Evolutionary conservation across 306 rosid genomes (phyloP).

Genomic region (Rosa rugosa): DNA sequence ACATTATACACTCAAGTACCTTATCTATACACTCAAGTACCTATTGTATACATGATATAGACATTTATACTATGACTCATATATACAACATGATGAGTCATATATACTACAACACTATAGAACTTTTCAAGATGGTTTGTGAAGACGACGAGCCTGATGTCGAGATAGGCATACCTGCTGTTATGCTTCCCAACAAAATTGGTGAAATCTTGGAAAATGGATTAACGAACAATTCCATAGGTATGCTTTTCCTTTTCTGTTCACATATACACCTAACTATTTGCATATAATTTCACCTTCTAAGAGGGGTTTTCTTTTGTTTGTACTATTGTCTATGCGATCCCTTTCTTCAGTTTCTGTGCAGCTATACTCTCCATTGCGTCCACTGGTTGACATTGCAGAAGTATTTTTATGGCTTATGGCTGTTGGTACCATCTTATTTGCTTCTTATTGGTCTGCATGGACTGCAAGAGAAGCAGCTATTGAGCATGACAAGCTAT

Average conservation of each 20-base stretch:
- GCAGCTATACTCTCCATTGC: slow-evolving; percentile 93
- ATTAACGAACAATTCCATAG: slow-evolving; percentile 52
- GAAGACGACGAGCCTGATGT: slow-evolving; percentile 73
- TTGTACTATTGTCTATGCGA: slow-evolving; percentile 9
- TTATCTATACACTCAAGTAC: too few species aligned
- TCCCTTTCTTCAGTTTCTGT: slow-evolving; percentile 66
- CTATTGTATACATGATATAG: too few species aligned
- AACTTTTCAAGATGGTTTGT: slow-evolving; percentile 99
- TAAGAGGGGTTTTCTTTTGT: slow-evolving; percentile 22
- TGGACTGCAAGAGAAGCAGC: slow-evolving; percentile 93
- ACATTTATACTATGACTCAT: too few species aligned
- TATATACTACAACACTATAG: too few species aligned
- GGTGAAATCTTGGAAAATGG: slow-evolving; percentile 63
- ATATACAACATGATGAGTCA: too few species aligned
- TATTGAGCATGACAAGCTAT: slow-evolving; percentile 81
- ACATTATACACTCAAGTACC: too few species aligned
- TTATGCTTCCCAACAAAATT: slow-evolving; percentile 93
- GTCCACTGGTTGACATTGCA: slow-evolving; percentile 93
- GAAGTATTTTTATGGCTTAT: slow-evolving; percentile 98
- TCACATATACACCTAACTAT: not conserved
- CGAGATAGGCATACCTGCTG: slow-evolving; percentile 79
- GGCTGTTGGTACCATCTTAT: slow-evolving; percentile 96
- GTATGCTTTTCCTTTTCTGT: slow-evolving; percentile 37
- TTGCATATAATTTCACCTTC: not conserved
- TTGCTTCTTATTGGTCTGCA: slow-evolving; percentile 97